Base-by-base conservation (phyloP, 208 protist species). In the Naegleria lovaniensis region DNA sequence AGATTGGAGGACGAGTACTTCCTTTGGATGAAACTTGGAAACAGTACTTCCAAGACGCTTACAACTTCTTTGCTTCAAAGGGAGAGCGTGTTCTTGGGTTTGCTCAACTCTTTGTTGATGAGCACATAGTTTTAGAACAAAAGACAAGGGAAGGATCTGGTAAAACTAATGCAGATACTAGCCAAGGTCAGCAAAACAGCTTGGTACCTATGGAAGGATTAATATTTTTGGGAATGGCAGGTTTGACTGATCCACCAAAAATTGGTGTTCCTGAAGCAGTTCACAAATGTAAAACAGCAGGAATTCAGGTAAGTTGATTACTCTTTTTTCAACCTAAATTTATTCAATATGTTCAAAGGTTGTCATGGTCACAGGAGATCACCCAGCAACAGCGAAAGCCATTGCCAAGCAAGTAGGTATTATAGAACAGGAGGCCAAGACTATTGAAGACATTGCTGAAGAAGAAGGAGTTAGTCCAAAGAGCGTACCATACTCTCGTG, bases 281-380 rank as follows among this genome's bases (percentile, higher is more conserved):
- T 25, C 15, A 15, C 7, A 55, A 33, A 33, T 67, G 85, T 84
- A 83, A 88, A 29, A 3, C 59, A n/a, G n/a, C 67, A 29, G 91
- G 41, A 75, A 88, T 88, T 79, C n/a, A 41, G 52, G n/a, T n/a
- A n/a, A n/a, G n/a, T n/a, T n/a, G n/a, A n/a, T n/a, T n/a, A 36
- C 9, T 67, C 19, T 90, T 90, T 51, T 58, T 90, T 90, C 33
- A 85, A 48, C 83, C 95, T 55, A 76, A 41, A 16, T 96, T 97
- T 16, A 95, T 96, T 83, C 96, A 98, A 75, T 85, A 93, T 58
- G n/a, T n/a, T n/a, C n/a, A n/a, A n/a, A n/a, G n/a, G 96, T 98
- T 90, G 95, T 96, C 48, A 98, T 98, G 96, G 94, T 98, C 16
- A 98, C 97, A 41, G 97, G 97, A 43, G 97, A 98, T 92, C 95